Conservation (phyloP, 495 filamentous ascomycete species). For the Xylaria bambusicola region DNA sequence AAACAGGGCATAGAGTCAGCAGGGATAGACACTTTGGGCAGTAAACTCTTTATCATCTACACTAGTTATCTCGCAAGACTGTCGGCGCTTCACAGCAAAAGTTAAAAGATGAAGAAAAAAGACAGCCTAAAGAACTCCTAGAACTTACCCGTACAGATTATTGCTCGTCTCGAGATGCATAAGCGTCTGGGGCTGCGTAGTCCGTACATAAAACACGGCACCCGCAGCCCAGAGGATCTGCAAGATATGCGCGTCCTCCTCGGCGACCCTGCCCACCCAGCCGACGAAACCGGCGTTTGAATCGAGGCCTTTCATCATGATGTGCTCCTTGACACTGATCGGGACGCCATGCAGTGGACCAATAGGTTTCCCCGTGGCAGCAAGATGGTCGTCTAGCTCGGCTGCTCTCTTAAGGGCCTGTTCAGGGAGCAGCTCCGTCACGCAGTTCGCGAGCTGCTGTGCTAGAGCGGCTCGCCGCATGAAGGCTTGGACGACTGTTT, state of each 20-base stretch:
- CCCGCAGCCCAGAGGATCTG: constrained; percentile 50
- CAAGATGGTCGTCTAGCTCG: constrained; percentile 56
- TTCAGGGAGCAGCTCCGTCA: constrained; percentile 66
- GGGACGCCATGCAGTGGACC: constrained; percentile 71
- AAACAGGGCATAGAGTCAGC: neutral
- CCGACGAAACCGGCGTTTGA: constrained; percentile 49
- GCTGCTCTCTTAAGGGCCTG: constrained; percentile 58
- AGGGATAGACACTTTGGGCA: neutral
- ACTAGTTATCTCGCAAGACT: no score
- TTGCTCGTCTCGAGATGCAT: constrained; percentile 62
- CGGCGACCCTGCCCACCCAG: constrained; percentile 44
- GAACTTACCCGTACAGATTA: constrained; percentile 58
- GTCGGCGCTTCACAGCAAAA: no score
- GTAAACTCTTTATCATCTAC: neutral
- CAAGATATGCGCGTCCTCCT: constrained; percentile 49
- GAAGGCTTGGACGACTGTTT: constrained; percentile 52
- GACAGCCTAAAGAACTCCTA: neutral
- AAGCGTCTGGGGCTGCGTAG: constrained; percentile 57
- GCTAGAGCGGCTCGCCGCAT: constrained; percentile 45
- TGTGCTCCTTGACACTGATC: constrained; percentile 67
- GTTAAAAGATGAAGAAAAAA: neutral
- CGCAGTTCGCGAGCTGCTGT: constrained; percentile 52
- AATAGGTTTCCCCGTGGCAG: constrained; percentile 50
- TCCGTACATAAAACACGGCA: constrained; percentile 53
- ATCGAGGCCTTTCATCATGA: constrained; percentile 58